phyloP scores from a whole-genome alignment of 768 basidiomycete genomes.

The Kwoniella heveanensis region DNA sequence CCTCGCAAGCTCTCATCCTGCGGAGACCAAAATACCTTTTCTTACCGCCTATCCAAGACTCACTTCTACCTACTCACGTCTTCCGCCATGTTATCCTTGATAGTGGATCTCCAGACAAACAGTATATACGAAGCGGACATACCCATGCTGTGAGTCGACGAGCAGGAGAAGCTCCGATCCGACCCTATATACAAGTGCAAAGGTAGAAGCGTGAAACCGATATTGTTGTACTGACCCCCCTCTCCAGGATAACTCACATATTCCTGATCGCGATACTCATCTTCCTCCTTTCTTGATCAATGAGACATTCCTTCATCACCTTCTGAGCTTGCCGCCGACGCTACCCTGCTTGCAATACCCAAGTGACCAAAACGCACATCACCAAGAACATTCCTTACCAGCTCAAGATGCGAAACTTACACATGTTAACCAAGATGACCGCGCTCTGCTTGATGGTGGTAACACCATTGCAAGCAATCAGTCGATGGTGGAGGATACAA shows the following conservation, averaged over 20 bases:
- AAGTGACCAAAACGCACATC: not conserved
- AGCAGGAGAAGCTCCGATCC: too few species aligned
- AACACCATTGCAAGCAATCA: not conserved
- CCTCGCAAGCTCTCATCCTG: slow-evolving; percentile 12
- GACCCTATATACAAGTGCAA: too few species aligned
- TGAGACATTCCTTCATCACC: slow-evolving; percentile 16
- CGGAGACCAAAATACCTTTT: slow-evolving; percentile 19
- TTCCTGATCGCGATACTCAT: slow-evolving; percentile 7
- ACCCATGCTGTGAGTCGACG: too few species aligned
- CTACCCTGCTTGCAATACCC: not conserved
- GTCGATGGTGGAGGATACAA: not conserved
- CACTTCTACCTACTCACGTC: slow-evolving; percentile 13
- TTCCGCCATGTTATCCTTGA: slow-evolving; percentile 16
- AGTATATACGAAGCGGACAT: too few species aligned
- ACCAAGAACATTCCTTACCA: not conserved
- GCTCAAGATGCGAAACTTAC: not conserved
- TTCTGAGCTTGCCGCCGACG: not conserved
- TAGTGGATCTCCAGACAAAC: not conserved
- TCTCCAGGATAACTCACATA: not conserved
- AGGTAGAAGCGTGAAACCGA: too few species aligned
- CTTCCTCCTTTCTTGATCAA: slow-evolving; percentile 16
- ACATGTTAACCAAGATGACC: not conserved
- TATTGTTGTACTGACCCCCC: too few species aligned
- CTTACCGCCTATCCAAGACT: slow-evolving; percentile 22
- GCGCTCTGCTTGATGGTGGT: not conserved